Base-by-base conservation (phyloP, 176 grass and related monocot genomes). In the Eleusine coracana region DNA sequence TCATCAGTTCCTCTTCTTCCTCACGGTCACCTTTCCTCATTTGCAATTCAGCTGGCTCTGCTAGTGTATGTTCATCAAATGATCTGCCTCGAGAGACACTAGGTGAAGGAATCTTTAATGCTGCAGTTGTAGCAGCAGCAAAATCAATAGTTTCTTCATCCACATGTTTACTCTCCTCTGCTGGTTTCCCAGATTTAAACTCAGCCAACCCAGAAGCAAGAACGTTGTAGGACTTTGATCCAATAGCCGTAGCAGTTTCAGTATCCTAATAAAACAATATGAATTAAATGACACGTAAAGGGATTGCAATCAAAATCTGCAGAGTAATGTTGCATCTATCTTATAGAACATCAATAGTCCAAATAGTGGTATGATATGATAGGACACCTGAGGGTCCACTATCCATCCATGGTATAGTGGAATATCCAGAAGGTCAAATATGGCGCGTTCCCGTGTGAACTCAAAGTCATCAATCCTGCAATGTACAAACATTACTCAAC, bases 341-440 rank as follows among this genome's bases (percentile, higher is more conserved):
- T 15, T 68, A 46, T 20, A 83, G 40, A 21, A 41, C 38, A 76
- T 62, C 3, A 60, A 75, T 75, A 63, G 41, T n/a, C 7, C 52
- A 77, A 3, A 52, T 52, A 52, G 7, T 12, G 10, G 7, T 49
- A 75, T 68, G 23, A 20, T 25, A 25, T 25, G 25, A 25, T 25
- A 25, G 28, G 20, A 46, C 86, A 95, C 96, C 96, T 98, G 93
- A 50, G 96, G 96, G 87, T 99, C 96, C 37, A 96, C 85, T 69
- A 99, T 99, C 96, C 96, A 99, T 40, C 96, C 96, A 87, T 99
- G 96, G 59, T 89, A 99, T 11, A 99, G 52, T 10, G 93, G 91
- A 71, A 99, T 96, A 88, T 96, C 93, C 1, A 99, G 87, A 83
- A 99, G 96, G 79, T 99, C 96, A 85, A 99, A 99, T 85, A 99